Base-by-base conservation (phyloP, 257 asterid species). In the Fraxinus cuspidata region DNA sequence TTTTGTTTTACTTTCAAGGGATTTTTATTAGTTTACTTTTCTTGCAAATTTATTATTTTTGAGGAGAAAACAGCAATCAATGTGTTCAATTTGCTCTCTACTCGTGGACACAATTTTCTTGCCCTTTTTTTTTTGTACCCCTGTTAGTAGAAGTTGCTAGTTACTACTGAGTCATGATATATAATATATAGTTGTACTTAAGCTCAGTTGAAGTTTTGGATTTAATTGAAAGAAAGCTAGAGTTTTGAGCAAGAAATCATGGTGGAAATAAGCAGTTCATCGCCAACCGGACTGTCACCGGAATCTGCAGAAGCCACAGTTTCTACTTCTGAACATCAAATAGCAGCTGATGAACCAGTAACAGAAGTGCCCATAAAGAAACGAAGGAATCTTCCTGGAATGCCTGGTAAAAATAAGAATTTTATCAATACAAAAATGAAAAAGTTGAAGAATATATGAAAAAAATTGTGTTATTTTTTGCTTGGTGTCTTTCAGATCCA, bases 321-420 rank as follows among this genome's bases (percentile, higher is more conserved):
- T 76, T 64, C 78, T 37, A 60, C 77, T 73, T 64, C 76, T 27
- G 83, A 80, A 51, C 74, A 76, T 71, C 88, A 65, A 81, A 7
- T 34, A 1, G 60, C 78, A 60, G 75, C 82, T 38, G 80, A 80
- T 21, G 84, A 80, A 38, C 37, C 66, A 1, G 83, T 67, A 63
- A 12, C 79, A 60, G 31, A 21, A n/a, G 35, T 27, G 6, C 87
- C 86, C 10, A 11, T 80, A 1, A 96, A 92, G 96, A 92, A 86
- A 68, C 91, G 82, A 87, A 90, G 98, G 6, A 93, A 81, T 79
- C 97, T 92, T 3, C 98, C 99, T 11, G 99, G 99, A 83, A 96
- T 88, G 92, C 99, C 99, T 5, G 98, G 99, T 34, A 27, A 60
- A 69, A 42, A 42, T 2, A 42, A 42, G 49, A 42, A 12, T 42